phyloP scores from a whole-genome alignment of 169 alveolate species.

The Plasmodium billcollinsi region DNA sequence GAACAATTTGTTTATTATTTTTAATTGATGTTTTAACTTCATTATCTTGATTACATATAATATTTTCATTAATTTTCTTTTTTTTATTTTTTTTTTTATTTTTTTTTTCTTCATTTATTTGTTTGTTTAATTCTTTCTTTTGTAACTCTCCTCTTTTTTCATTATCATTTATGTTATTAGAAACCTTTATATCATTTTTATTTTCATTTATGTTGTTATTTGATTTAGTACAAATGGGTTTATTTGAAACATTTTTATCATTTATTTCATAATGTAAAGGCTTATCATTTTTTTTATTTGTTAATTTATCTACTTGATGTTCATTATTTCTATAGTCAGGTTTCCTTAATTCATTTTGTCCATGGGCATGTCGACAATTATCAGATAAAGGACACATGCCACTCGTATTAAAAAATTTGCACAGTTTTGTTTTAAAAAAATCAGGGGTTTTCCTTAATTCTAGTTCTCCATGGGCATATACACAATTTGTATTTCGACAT shows the following conservation, averaged over 20 bases:
- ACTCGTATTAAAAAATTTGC: conserved; percentile 82
- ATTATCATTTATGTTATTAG: background rate
- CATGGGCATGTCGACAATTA: conserved; percentile 87
- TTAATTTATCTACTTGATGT: conserved; percentile 10
- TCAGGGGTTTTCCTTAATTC: conserved; percentile 83
- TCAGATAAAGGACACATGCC: conserved; percentile 82
- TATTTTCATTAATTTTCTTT: background rate
- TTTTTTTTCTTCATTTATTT: background rate
- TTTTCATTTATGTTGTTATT: conserved; percentile 10
- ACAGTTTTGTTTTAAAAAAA: conserved; percentile 83
- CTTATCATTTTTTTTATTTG: conserved; percentile 18
- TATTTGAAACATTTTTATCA: background rate
- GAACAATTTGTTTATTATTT: too few relatives aligned
- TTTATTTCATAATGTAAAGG: conserved; percentile 13
- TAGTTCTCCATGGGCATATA: conserved; percentile 84
- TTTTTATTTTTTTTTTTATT: background rate
- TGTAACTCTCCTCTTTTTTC: conserved; percentile 5
- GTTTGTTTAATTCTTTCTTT: background rate
- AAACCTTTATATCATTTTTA: background rate
- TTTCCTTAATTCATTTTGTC: conserved; percentile 83
- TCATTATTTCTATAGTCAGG: conserved; percentile 49
- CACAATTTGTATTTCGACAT: conserved; percentile 81
- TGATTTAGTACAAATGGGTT: background rate
- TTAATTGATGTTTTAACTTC: too few relatives aligned
- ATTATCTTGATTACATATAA: too few relatives aligned